Conservation (phyloP, 1,139 yeast species). For the Sugiyamaella grinbergsii region DNA sequence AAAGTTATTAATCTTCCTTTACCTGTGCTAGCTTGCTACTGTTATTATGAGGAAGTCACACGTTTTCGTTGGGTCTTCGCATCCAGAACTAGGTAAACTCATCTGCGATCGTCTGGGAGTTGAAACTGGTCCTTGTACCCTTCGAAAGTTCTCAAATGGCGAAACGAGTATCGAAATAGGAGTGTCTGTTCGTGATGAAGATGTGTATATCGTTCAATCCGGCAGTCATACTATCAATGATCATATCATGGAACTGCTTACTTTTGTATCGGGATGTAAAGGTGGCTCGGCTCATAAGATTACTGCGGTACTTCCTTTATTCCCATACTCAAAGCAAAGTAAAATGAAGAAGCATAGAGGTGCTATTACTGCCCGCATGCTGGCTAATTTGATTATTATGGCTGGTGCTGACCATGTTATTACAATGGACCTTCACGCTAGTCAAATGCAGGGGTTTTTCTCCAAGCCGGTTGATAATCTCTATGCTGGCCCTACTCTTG, state of each 20-base stretch:
- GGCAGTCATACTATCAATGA: constrained; percentile 90
- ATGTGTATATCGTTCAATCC: constrained; percentile 92
- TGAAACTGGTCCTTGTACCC: constrained; percentile 91
- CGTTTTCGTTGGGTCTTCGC: constrained; percentile 94
- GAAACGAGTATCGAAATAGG: constrained; percentile 97
- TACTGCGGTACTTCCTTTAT: constrained; percentile 96
- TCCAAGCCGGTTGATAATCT: constrained; percentile 95
- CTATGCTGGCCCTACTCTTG: constrained; percentile 95
- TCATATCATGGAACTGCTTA: constrained; percentile 93
- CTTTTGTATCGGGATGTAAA: constrained; percentile 90
- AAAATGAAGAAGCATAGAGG: constrained; percentile 99
- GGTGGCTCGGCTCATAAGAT: constrained; percentile 97
- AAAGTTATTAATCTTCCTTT: too few relatives aligned
- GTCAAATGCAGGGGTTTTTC: constrained; percentile 99
- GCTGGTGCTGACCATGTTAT: constrained; percentile 99
- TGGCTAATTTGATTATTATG: constrained; percentile 91
- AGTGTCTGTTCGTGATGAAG: constrained; percentile 92
- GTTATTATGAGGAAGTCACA: constrained; percentile 86
- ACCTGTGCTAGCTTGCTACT: too few relatives aligned
- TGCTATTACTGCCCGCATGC: constrained; percentile 98
- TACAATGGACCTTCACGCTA: constrained; percentile 96
- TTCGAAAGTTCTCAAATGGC: constrained; percentile 92
- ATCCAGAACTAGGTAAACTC: constrained; percentile 86
- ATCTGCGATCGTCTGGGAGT: constrained; percentile 92
- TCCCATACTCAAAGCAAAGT: constrained; percentile 95